These are phyloP conservation scores for Aquilaria malaccensis DNA, from an alignment of 345 rosid species.

Conservation along the genomic window DNA sequence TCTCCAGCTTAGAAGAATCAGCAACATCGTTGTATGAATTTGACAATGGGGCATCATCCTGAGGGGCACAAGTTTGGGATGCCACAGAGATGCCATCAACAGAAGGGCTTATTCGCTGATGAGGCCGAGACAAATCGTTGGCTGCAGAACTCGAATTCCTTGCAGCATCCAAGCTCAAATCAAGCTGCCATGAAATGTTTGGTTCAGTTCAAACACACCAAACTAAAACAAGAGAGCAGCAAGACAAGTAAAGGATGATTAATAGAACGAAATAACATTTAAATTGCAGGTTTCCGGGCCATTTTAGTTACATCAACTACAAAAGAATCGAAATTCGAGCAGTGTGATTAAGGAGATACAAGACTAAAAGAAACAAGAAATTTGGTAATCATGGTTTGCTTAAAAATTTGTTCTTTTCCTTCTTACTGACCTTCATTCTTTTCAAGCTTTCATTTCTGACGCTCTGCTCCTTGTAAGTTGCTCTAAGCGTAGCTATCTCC, in stretches of 20 bases:
- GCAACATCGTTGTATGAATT: conserved; percentile 25
- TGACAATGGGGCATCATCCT: conserved; percentile 9
- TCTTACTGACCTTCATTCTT: conserved; percentile 53
- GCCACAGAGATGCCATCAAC: conserved; percentile 5
- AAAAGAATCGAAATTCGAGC: background rate
- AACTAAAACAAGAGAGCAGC: background rate
- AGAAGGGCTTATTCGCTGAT: conserved; percentile 13
- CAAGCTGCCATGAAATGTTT: conserved; percentile 36
- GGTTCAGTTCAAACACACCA: background rate
- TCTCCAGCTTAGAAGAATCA: background rate
- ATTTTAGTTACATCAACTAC: background rate
- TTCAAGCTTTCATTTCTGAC: conserved; percentile 57
- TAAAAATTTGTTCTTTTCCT: too few species aligned
- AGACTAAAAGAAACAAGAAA: background rate
- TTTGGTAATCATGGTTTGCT: too few species aligned
- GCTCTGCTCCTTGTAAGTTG: conserved; percentile 38
- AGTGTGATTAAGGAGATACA: background rate
- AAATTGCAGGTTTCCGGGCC: background rate
- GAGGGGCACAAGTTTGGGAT: background rate
- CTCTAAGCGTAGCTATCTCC: conserved; percentile 52
- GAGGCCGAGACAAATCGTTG: conserved; percentile 7
- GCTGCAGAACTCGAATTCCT: conserved; percentile 8
- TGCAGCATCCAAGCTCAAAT: conserved; percentile 26
- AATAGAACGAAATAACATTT: background rate
- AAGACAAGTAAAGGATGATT: too few species aligned